Evolutionary conservation across 2,329 filamentous ascomycete genomes (phyloP).

Genomic region (Pseudocercospora fijiensis): DNA sequence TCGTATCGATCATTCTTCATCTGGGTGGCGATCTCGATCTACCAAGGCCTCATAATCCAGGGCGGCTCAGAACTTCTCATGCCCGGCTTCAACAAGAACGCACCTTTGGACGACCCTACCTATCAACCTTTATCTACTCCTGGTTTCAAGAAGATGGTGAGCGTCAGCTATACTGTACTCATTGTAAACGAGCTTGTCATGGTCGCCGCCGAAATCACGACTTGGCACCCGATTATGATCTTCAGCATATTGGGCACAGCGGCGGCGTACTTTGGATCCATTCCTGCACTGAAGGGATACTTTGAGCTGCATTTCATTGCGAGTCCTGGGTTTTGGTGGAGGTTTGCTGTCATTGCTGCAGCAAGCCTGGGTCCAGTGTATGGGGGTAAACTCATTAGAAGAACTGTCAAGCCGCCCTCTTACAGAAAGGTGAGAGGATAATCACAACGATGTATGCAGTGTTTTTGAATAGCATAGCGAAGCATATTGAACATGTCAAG

Average conservation of each 20-base stretch:
- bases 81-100: slow-evolving; percentile 57
- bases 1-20: slow-evolving; percentile 94
- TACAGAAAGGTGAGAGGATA: slow-evolving; percentile 77
- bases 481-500: neutral
- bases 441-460: neutral
- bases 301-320: slow-evolving; percentile 81
- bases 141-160: slow-evolving; percentile 65
- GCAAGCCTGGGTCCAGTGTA: slow-evolving; percentile 85
- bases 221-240: slow-evolving; percentile 95
- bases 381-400: slow-evolving; percentile 77
- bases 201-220: slow-evolving; percentile 95
- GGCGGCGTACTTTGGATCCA: slow-evolving; percentile 72
- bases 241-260: slow-evolving; percentile 79
- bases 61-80: slow-evolving; percentile 88
- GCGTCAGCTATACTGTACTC: slow-evolving; percentile 86
- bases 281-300: slow-evolving; percentile 86
- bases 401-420: slow-evolving; percentile 85
- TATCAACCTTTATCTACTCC: slow-evolving; percentile 24
- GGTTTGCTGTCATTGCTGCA: slow-evolving; percentile 73
- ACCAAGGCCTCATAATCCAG: slow-evolving; percentile 94
- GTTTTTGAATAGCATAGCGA: neutral
- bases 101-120: slow-evolving; percentile 16
- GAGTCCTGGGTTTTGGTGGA: slow-evolving; percentile 83
- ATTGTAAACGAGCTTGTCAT: slow-evolving; percentile 94
- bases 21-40: slow-evolving; percentile 92